Evolutionary conservation across 306 rosid genomes (phyloP).

Genomic region (Myrica gale): DNA sequence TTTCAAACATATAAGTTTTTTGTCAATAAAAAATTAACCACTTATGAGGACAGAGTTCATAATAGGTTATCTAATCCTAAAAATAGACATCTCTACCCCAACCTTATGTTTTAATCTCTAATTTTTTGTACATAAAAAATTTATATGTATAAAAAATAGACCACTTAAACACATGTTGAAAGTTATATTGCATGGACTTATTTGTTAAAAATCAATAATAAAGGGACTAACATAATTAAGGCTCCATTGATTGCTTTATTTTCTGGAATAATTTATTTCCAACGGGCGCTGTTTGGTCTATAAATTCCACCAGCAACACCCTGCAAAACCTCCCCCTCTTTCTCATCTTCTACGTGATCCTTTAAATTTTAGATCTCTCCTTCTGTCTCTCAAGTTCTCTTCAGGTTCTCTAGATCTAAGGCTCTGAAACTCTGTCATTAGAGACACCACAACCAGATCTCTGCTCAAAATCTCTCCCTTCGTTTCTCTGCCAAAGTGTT

Average conservation of each 20-base stretch:
- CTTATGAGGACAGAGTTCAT: too few species aligned
- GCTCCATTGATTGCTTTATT: neutral
- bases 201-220: too few species aligned
- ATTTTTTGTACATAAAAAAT: too few species aligned
- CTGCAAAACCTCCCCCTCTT: constrained; percentile 53
- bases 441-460: constrained; percentile 5
- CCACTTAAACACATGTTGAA: too few species aligned
- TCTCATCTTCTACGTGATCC: constrained; percentile 35
- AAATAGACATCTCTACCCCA: too few species aligned
- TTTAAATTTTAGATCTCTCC: constrained; percentile 2
- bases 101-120: too few species aligned
- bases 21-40: too few species aligned
- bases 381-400: neutral
- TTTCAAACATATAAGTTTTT: too few species aligned
- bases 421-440: constrained; percentile 12
- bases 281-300: constrained; percentile 36
- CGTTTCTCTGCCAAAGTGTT: neutral
- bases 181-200: too few species aligned
- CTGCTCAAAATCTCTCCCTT: constrained; percentile 15
- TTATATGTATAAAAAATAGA: too few species aligned
- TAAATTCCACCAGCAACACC: constrained; percentile 49
- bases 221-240: too few species aligned
- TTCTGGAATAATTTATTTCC: constrained; percentile 24
- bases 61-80: too few species aligned
- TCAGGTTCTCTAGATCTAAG: neutral